Percentiles rank a stretch among this genome's conserved stretches.
Evolutionary conservation across 331 rosid genomes (phyloP).

Genomic region (Quercus lobata): DNA sequence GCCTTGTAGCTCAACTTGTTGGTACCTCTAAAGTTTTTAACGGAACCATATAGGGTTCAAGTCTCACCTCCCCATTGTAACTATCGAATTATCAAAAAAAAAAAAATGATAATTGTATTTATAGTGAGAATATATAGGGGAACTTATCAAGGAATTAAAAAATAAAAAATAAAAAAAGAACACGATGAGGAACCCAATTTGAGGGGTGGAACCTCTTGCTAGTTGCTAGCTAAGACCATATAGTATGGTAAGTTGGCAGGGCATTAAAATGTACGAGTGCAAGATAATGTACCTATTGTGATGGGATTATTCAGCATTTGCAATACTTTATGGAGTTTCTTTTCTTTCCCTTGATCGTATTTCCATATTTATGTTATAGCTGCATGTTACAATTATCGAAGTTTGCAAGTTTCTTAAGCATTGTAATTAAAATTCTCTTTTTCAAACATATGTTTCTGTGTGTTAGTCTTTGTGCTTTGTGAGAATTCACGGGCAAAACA

Average conservation of each 20-base stretch:
- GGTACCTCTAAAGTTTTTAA: fast-evolving
- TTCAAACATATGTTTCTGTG: background rate
- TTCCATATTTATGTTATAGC: background rate
- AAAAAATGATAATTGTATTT: background rate
- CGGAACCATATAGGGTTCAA: fast-evolving
- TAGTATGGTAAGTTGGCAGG: background rate
- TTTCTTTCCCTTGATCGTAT: background rate
- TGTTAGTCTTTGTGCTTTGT: background rate
- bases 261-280: background rate
- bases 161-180: background rate
- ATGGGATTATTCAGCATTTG: background rate
- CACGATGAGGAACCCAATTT: background rate
- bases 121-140: background rate
- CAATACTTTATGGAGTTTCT: background rate
- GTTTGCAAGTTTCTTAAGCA: background rate
- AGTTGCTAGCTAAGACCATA: background rate
- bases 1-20: fast-evolving
- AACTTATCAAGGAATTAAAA: background rate
- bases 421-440: background rate
- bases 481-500: background rate
- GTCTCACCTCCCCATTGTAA: fast-evolving
- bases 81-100: no score
- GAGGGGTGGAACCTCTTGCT: background rate
- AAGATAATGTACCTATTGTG: background rate
- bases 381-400: background rate